These are phyloP conservation scores for Fraxinus greggii DNA, from an alignment of 305 asterid genomes.

Conservation along the genomic window DNA sequence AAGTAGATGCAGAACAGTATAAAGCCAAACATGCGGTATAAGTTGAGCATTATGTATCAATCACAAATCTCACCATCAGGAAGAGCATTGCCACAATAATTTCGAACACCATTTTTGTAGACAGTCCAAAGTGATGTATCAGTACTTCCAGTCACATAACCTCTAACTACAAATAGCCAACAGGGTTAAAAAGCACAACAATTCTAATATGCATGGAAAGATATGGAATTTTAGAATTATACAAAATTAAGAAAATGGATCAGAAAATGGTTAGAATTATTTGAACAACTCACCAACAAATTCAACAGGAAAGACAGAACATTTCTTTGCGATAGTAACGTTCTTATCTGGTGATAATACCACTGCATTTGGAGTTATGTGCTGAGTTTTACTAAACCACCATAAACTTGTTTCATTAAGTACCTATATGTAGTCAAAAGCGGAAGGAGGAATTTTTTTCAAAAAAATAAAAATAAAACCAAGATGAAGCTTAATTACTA, in stretches of 20 bases:
- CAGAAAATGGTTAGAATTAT: background rate
- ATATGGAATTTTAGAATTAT: background rate
- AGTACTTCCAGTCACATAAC: constrained; percentile 93
- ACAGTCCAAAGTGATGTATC: constrained; percentile 96
- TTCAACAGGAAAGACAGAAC: constrained; percentile 90
- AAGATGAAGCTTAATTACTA: background rate
- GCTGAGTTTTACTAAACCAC: constrained; percentile 87
- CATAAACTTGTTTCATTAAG: constrained; percentile 95
- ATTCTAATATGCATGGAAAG: background rate
- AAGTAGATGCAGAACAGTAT: constrained; percentile 8
- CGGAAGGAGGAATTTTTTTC: background rate
- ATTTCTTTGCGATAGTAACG: constrained; percentile 89
- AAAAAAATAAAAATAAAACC: constrained; percentile 1
- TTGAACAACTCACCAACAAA: constrained; percentile 73
- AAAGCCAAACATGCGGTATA: background rate
- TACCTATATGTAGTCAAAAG: constrained; percentile 45
- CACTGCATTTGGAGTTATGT: constrained; percentile 84
- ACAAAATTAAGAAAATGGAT: background rate
- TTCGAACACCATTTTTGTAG: constrained; percentile 71
- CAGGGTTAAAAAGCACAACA: constrained; percentile 4
- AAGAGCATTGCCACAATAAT: constrained; percentile 84
- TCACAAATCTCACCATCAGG: constrained; percentile 69
- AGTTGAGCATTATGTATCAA: constrained; percentile 8
- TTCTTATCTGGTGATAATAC: constrained; percentile 80
- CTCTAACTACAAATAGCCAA: constrained; percentile 58